Percentiles rank a stretch among this genome's conserved stretches.
These are phyloP conservation scores for Phytophthora constricta DNA, from an alignment of 352 stramenopile species.

Conservation along the genomic window DNA sequence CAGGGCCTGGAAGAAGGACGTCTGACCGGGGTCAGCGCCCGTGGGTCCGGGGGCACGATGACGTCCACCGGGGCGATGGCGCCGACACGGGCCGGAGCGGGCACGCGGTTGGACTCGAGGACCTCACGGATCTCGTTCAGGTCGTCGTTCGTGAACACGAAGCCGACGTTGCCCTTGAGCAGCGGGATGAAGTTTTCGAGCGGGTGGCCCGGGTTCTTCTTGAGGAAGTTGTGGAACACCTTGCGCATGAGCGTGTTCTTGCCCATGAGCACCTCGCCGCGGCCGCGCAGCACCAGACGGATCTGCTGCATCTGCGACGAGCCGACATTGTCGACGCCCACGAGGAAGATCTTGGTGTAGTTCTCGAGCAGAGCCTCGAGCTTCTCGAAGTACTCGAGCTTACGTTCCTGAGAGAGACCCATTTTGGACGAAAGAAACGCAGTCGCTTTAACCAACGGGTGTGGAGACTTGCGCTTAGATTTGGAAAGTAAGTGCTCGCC, in stretches of 20 bases:
- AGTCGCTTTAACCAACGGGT: constrained; percentile 87
- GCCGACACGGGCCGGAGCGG: constrained; percentile 97
- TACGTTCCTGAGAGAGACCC: constrained; percentile 97
- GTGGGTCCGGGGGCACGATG: constrained; percentile 97
- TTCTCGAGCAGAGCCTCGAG: constrained; percentile 96
- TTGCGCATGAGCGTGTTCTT: constrained; percentile 99
- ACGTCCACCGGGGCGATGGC: constrained; percentile 96
- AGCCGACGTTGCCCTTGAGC: constrained; percentile 98
- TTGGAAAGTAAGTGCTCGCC: constrained; percentile 44
- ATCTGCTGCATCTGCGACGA: constrained; percentile 99
- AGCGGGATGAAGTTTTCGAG: constrained; percentile 89
- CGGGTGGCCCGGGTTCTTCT: constrained; percentile 97
- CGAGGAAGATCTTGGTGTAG: constrained; percentile 99
- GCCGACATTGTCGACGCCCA: constrained; percentile 99
- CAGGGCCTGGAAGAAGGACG: constrained; percentile 99
- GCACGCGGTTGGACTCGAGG: constrained; percentile 92
- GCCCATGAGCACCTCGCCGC: constrained; percentile 98
- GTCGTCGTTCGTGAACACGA: constrained; percentile 99
- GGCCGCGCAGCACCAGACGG: constrained; percentile 94
- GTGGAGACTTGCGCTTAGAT: constrained; percentile 87
- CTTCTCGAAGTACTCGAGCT: constrained; percentile 98
- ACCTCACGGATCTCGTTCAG: constrained; percentile 92
- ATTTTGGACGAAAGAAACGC: constrained; percentile 78
- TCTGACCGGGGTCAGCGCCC: constrained; percentile 99
- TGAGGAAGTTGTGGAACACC: constrained; percentile 96